A percentile compares a stretch with the other conserved stretches of the same genome.
Evolutionary conservation across 805 yeast genomes (phyloP).

Genomic region (Komagataella pastoris): DNA sequence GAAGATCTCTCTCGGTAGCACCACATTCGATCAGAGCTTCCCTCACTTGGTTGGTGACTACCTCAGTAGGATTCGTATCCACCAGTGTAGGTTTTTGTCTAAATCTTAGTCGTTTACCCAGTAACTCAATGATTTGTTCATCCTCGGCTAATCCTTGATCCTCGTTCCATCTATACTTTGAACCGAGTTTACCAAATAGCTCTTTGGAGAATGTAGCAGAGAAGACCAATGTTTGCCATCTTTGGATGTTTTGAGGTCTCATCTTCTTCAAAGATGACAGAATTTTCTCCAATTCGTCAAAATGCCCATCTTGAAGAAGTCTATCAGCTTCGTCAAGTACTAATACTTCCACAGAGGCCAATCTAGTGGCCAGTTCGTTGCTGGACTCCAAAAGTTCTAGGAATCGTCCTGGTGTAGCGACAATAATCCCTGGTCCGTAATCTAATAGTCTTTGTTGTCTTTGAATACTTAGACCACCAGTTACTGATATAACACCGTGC

Average conservation of each 20-base stretch:
- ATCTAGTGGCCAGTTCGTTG: constrained; percentile 25
- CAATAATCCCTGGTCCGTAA: constrained; percentile 45
- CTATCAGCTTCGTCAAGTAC: constrained; percentile 96
- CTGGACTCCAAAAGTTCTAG: constrained; percentile 41
- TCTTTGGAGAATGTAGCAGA: constrained; percentile 88
- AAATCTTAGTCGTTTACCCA: constrained; percentile 62
- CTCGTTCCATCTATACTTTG: constrained; percentile 14
- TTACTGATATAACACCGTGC: constrained; percentile 57
- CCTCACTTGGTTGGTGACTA: constrained; percentile 58
- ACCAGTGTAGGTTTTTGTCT: constrained; percentile 56
- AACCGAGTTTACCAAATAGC: constrained; percentile 62
- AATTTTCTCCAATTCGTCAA: constrained; percentile 80
- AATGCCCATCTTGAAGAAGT: constrained; percentile 88
- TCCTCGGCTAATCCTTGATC: constrained; percentile 21
- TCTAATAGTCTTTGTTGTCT: constrained; percentile 52
- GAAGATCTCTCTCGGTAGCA: constrained; percentile 79
- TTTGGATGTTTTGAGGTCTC: constrained; percentile 27
- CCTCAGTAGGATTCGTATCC: constrained; percentile 79
- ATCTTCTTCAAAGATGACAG: constrained; percentile 45
- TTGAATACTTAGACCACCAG: constrained; percentile 93
- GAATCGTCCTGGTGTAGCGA: constrained; percentile 87
- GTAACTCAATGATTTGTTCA: constrained; percentile 50
- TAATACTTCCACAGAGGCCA: constrained; percentile 32
- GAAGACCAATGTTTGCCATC: constrained; percentile 80
- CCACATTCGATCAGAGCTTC: constrained; percentile 91